Evolutionary conservation across 805 yeast species (phyloP), one percentile per base, ranked within the genome.

Genomic region (Hanseniaspora lindneri): DNA sequence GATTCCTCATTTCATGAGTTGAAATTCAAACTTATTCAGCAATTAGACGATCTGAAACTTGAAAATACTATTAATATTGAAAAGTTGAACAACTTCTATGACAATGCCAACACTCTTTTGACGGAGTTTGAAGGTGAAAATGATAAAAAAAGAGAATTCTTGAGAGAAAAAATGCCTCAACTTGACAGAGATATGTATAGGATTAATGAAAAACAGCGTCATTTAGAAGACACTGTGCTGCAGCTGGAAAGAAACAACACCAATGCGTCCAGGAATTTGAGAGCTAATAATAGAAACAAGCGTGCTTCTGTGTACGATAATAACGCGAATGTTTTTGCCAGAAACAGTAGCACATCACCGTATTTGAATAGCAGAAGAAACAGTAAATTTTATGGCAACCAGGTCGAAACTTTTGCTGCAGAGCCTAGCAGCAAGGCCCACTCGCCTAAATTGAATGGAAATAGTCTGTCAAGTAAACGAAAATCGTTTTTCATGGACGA

Each of bases 321-420:
- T 36, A 36, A 16, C 23, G 4, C 5, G 23, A 36, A 21, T 16
- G 8, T 9, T 13, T 36, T 36, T 28, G 23, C n/a, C 40, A 36
- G 27, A 7, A 17, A 10, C 25, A 42, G 20, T 11, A 13, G 14
- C 35, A 28, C 48, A 4, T 44, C 49, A 14, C 42, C 42, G 3
- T 29, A 28, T 6, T 36, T 29, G 32, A 44, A 40, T 28, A 29
- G 30, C n/a, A 21, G 42, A 37, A n/a, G 49, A 37, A 37, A 36
- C 32, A 44, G 49, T 27, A 44, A 16, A 33, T 44, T 44, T 16
- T 44, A 44, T 20, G 49, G 49, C 10, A 21, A 7, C 6, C 40
- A 36, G 8, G 8, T 33, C 8, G 37, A 33, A 4, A 7, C 20
- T 11, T 14, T 28, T 4, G 14, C 14, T 9, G 4, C 20, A 10